Base-by-base conservation (phyloP, 1,284 basidiomycete species). In the Cronartium ribicola region DNA sequence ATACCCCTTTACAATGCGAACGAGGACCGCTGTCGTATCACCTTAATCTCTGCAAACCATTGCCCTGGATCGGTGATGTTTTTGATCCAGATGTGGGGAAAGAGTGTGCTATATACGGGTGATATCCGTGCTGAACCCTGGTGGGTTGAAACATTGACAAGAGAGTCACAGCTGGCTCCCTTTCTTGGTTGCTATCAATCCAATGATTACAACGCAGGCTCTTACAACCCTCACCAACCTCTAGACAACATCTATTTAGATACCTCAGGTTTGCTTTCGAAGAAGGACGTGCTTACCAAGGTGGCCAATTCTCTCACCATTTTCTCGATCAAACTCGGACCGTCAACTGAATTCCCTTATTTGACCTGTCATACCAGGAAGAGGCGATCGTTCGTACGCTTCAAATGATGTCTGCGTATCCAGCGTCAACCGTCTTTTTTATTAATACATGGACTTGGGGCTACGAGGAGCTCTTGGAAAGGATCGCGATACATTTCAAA, bases 391-490 rank as follows among this genome's bases (percentile, higher is more conserved):
- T 83, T 39, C 89, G 88, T 4, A 82, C 94, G 3, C 81, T 92
- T 22, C 81, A 86, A 8, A 83, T 93, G 0, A 89, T 95, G 82
- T 83, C 83, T 5, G 78, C 87, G 8, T 90, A 88, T 76, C 90
- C 92, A 0, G 75, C 83, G 0, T 83, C 84, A 5, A 89, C 88
- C 0, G 84, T 86, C 64, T 95, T 97, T 82, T 97, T 91, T 82
- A 85, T 97, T 76, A 93, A 97, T 78, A 81, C 86, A 0, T 97
- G 94, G 94, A 96, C 93, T 0, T 93, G 90, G 88, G 94, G 94
- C 37, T 84, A 82, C 76, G 80, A 80, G 62, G 77, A 79, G 72
- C 46, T n/a, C 11, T 48, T 63, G 17, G 5, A 70, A 70, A 11
- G 29, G 13, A 70, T 70, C n/a, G 17, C 41, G 11, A 22, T 51